A percentile compares a stretch with the other conserved stretches of the same genome.
Conservation (phyloP, 345 rosid species). For the Streptanthus diversifolius region DNA sequence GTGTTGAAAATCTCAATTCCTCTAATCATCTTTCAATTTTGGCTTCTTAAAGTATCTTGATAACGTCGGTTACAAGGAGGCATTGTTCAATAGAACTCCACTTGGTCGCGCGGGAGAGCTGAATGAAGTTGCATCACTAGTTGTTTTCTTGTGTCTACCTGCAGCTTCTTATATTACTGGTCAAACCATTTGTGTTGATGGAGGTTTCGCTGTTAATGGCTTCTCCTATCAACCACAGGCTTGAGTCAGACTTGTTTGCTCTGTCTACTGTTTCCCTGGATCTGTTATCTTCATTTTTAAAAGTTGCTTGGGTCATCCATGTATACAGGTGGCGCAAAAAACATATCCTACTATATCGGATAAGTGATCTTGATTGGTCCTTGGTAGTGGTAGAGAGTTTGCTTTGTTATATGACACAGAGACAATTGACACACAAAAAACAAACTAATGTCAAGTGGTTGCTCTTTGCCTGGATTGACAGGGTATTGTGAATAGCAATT, state of each 20-base stretch:
- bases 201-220: slow-evolving; percentile 44
- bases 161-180: slow-evolving; percentile 59
- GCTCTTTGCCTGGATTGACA: no score
- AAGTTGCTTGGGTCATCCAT: neutral
- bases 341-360: neutral
- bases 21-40: neutral
- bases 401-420: neutral
- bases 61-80: neutral
- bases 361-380: neutral
- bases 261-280: neutral
- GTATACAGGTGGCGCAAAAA: neutral
- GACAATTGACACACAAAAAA: no score
- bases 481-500: no score
- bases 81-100: slow-evolving; percentile 35
- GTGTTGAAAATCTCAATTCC: neutral
- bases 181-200: slow-evolving; percentile 49
- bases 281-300: no score
- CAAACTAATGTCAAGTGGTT: no score
- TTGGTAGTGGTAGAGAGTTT: neutral
- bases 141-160: slow-evolving; percentile 49
- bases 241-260: neutral
- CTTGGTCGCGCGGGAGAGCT: slow-evolving; percentile 46
- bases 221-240: slow-evolving; percentile 21
- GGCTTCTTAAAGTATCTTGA: neutral
- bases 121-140: slow-evolving; percentile 48